These are phyloP conservation scores for Monosporascus sp. DNA, from an alignment of 2,329 filamentous ascomycete genomes.

Conservation along the genomic window DNA sequence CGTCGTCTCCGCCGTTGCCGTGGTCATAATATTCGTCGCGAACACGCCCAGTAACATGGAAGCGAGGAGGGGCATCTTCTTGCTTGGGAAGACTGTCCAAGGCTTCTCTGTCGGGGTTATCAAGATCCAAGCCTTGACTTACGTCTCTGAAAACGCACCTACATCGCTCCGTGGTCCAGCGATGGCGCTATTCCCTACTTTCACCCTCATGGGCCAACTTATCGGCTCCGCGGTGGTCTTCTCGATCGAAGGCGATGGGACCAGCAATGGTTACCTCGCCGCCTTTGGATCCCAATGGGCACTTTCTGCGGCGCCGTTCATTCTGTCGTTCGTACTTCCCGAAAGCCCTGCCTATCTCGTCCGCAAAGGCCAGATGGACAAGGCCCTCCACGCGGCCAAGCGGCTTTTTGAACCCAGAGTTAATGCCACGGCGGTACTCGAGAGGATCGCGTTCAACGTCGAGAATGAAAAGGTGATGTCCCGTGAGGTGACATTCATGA, in stretches of 20 bases:
- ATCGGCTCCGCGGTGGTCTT: slow-evolving; percentile 39
- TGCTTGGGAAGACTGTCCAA: slow-evolving; percentile 40
- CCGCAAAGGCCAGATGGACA: slow-evolving; percentile 31
- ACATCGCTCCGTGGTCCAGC: slow-evolving; percentile 39
- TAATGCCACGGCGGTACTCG: slow-evolving; percentile 35
- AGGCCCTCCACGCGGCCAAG: slow-evolving; percentile 40
- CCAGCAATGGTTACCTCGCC: slow-evolving; percentile 31
- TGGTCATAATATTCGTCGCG: slow-evolving; percentile 30
- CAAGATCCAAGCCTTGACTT: slow-evolving; percentile 38
- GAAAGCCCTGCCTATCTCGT: slow-evolving; percentile 47
- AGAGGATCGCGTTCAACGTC: slow-evolving; percentile 42
- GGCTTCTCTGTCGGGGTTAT: slow-evolving; percentile 40
- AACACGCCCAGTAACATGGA: slow-evolving; percentile 23
- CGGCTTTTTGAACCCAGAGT: slow-evolving; percentile 39
- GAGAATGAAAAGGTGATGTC: slow-evolving; percentile 32
- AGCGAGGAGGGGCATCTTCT: slow-evolving; percentile 26
- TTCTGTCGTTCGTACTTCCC: slow-evolving; percentile 39
- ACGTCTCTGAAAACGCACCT: slow-evolving; percentile 46
- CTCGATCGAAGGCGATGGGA: slow-evolving; percentile 19
- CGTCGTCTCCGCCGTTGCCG: slow-evolving; percentile 30
- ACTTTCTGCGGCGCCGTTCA: slow-evolving; percentile 35
- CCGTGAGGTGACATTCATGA: slow-evolving; percentile 29
- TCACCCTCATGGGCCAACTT: slow-evolving; percentile 43
- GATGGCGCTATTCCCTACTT: slow-evolving; percentile 44
- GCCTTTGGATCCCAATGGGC: slow-evolving; percentile 40